Conservation (phyloP, 1,284 basidiomycete species). For the Sporisorium graminicola region DNA sequence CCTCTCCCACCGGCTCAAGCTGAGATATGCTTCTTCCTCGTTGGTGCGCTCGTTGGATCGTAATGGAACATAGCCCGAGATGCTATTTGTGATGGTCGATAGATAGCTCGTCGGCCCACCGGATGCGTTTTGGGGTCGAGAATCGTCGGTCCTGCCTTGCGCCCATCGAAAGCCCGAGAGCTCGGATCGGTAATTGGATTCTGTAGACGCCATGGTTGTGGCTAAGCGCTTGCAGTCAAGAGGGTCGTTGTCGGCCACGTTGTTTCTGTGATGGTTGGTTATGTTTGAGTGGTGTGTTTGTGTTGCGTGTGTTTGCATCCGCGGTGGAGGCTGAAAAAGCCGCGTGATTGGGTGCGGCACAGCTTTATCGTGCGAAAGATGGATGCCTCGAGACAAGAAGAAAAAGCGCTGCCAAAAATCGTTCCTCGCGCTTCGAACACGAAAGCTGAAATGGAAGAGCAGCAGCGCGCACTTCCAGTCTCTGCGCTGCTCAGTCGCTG, state of each 20-base stretch:
- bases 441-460: slow-evolving; percentile 8
- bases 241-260: neutral
- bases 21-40: slow-evolving; percentile 92
- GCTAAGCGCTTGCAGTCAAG: neutral
- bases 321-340: slow-evolving; percentile 27
- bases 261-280: slow-evolving; percentile 9
- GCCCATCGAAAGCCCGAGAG: slow-evolving; percentile 63
- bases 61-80: slow-evolving; percentile 85
- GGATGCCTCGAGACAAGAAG: slow-evolving; percentile 12
- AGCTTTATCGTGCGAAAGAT: slow-evolving; percentile 33
- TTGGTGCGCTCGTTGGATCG: slow-evolving; percentile 84
- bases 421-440: slow-evolving; percentile 50
- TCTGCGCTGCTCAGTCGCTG: neutral
- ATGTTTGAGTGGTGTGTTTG: neutral
- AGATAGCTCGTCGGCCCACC: slow-evolving; percentile 43
- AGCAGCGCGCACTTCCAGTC: slow-evolving; percentile 1
- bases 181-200: slow-evolving; percentile 57
- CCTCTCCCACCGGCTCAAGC: slow-evolving; percentile 67
- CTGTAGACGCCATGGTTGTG: slow-evolving; percentile 33
- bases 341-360: slow-evolving; percentile 5
- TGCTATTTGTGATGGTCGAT: slow-evolving; percentile 73
- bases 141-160: slow-evolving; percentile 60
- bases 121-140: slow-evolving; percentile 24
- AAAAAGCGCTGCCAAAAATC: slow-evolving; percentile 27
- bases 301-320: neutral